These are phyloP conservation scores for Rhododendron kiyosumense DNA, from an alignment of 148 eudicot species.

Conservation along the genomic window DNA sequence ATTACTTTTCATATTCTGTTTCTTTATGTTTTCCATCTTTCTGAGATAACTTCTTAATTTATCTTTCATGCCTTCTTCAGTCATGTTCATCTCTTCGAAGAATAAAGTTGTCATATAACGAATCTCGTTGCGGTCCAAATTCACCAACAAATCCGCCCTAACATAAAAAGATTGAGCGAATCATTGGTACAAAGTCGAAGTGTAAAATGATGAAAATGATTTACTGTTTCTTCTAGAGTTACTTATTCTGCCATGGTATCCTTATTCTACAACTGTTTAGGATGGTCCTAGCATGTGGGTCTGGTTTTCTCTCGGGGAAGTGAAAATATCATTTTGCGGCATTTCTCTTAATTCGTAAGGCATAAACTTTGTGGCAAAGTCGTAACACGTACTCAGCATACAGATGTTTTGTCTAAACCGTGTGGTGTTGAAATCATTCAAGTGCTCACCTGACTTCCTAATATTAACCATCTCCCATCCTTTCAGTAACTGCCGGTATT, in stretches of 20 bases:
- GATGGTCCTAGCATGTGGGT: neutral
- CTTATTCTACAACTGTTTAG: neutral
- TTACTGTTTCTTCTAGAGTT: neutral
- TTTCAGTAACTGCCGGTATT: constrained; percentile 66
- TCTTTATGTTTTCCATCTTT: neutral
- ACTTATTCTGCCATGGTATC: neutral
- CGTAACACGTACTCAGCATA: neutral
- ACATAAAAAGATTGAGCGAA: neutral
- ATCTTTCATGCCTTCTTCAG: neutral
- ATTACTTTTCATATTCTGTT: neutral
- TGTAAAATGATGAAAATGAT: neutral
- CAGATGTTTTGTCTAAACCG: neutral
- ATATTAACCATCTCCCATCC: neutral
- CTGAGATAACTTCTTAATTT: neutral
- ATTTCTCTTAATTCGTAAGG: neutral
- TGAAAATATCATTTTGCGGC: neutral
- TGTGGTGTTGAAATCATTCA: neutral
- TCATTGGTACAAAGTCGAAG: neutral
- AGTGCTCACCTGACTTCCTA: neutral
- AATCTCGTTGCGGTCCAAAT: neutral
- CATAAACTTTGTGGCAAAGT: neutral
- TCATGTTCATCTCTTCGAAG: neutral
- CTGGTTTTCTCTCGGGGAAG: neutral
- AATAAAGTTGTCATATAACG: neutral
- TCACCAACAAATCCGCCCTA: neutral